phyloP scores from a whole-genome alignment of 345 rosid genomes.

The Melastoma malabathricum region DNA sequence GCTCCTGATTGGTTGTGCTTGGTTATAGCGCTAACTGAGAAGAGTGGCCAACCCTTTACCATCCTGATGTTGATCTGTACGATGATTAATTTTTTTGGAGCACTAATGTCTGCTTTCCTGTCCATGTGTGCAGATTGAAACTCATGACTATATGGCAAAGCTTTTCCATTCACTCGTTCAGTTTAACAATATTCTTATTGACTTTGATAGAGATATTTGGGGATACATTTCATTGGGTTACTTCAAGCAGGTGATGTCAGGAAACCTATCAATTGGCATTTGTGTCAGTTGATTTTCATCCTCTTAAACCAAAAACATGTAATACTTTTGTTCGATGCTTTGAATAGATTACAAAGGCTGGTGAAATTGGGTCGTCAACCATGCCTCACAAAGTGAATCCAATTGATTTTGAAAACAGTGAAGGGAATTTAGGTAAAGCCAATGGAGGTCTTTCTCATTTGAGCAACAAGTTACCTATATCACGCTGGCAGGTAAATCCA shows the following conservation, averaged over 20 bases:
- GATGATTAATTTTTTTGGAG: background rate
- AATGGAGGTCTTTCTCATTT: conserved; percentile 57
- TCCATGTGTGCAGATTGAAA: conserved; percentile 7
- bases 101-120: background rate
- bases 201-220: conserved; percentile 74
- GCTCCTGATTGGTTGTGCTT: too few relatives aligned
- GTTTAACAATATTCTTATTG: conserved; percentile 16
- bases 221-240: conserved; percentile 74
- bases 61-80: background rate
- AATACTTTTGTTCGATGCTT: conserved; percentile 4
- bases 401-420: conserved; percentile 90
- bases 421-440: conserved; percentile 91
- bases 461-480: conserved; percentile 73
- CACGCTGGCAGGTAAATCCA: conserved; percentile 76
- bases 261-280: background rate
- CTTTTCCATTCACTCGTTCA: conserved; percentile 10
- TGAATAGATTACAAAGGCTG: conserved; percentile 72
- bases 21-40: too few relatives aligned
- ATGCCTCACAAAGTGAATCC: conserved; percentile 99
- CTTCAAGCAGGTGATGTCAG: conserved; percentile 62
- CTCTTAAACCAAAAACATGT: background rate
- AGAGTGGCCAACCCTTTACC: background rate
- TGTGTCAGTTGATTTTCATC: background rate
- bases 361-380: conserved; percentile 88
- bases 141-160: conserved; percentile 14